Percentiles rank a stretch among this genome's conserved stretches.
Evolutionary conservation across 345 rosid genomes (phyloP).

Genomic region (Rhodamnia rubescens): DNA sequence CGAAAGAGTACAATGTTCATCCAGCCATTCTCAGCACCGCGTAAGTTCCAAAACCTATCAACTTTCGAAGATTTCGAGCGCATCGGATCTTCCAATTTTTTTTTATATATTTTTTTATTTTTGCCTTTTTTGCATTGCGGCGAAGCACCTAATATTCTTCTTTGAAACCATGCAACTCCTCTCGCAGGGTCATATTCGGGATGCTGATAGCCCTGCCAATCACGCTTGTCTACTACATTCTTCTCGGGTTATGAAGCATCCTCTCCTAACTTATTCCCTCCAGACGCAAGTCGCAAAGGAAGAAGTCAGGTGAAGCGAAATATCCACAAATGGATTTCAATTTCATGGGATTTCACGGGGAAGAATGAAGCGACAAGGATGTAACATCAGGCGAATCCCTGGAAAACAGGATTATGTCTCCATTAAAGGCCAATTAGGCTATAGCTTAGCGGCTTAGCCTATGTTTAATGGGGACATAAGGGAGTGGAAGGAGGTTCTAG

Average conservation of each 20-base stretch:
- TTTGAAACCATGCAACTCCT: neutral
- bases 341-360: neutral
- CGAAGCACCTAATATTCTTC: neutral
- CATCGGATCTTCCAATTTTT: neutral
- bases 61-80: neutral
- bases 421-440: constrained; percentile 25
- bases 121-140: neutral
- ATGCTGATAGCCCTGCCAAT: constrained; percentile 93
- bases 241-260: constrained; percentile 48
- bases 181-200: constrained; percentile 87
- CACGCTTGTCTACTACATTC: constrained; percentile 78
- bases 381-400: neutral
- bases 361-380: neutral
- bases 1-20: constrained; percentile 12
- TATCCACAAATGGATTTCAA: neutral
- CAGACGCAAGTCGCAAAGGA: neutral
- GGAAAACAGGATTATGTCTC: constrained; percentile 31
- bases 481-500: neutral
- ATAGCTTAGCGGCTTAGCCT: neutral
- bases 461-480: neutral
- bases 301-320: neutral
- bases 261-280: too few species aligned
- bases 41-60: neutral
- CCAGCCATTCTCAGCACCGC: constrained; percentile 10
- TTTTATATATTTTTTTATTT: too few species aligned